Evolutionary conservation across 2,329 filamentous ascomycete genomes (phyloP).

Genomic region (Fusarium marasasianum): DNA sequence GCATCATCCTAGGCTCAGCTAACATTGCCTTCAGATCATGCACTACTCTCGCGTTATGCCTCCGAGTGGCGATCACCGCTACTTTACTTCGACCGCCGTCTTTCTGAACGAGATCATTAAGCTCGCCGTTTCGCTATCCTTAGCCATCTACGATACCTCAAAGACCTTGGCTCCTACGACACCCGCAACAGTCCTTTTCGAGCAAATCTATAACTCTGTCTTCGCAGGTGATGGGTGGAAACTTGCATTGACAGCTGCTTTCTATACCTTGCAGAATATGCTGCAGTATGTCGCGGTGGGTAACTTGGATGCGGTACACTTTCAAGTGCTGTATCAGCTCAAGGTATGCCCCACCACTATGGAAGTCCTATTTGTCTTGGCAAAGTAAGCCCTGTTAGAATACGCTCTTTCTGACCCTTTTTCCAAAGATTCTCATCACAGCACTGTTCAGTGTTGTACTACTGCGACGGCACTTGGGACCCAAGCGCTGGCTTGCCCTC

Average conservation of each 20-base stretch:
- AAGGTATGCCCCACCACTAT: slow-evolving; percentile 63
- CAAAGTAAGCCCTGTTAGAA: not conserved
- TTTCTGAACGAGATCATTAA: slow-evolving; percentile 95
- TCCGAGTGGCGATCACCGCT: slow-evolving; percentile 82
- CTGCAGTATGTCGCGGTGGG: slow-evolving; percentile 91
- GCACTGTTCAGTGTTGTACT: slow-evolving; percentile 87
- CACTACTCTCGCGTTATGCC: slow-evolving; percentile 97
- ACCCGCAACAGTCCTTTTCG: slow-evolving; percentile 81
- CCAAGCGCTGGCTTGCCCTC: slow-evolving; percentile 82
- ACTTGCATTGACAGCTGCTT: slow-evolving; percentile 83
- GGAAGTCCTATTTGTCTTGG: not conserved
- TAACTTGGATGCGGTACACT: slow-evolving; percentile 91
- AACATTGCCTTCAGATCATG: slow-evolving; percentile 70
- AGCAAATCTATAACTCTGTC: slow-evolving; percentile 80
- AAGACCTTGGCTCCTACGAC: slow-evolving; percentile 79
- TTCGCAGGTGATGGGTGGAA: slow-evolving; percentile 96
- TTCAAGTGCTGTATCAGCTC: slow-evolving; percentile 92
- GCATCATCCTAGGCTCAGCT: slow-evolving; percentile 48
- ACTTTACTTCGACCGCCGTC: slow-evolving; percentile 92
- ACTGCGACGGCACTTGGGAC: slow-evolving; percentile 74
- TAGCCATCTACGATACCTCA: slow-evolving; percentile 89
- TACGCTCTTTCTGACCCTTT: not conserved
- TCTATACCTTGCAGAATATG: slow-evolving; percentile 94
- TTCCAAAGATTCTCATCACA: slow-evolving; percentile 77
- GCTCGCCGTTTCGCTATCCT: slow-evolving; percentile 83